Evolutionary conservation across 2,329 filamentous ascomycete genomes (phyloP), one percentile per base, ranked within the genome.

Genomic region (Botrytis hyacinthi): DNA sequence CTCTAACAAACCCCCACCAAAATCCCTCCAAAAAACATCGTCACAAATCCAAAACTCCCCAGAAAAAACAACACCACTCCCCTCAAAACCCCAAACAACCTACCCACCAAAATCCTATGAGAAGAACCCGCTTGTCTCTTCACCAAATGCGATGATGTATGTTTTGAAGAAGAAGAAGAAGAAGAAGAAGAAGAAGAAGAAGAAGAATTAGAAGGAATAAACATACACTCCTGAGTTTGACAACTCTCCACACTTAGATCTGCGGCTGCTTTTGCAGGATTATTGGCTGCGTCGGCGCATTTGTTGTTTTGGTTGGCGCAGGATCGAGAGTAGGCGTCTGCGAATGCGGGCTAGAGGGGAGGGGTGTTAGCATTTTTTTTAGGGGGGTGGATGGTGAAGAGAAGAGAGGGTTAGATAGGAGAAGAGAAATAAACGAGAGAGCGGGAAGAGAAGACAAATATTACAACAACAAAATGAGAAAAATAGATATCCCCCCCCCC

Each of bases 201-300:
- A 40, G 65, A 67, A 37, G 18, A 67, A 67, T 67, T 51, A n/a
- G 22, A 67, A 40, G 29, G 32, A 32, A 40, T 51, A 18, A 48
- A 67, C 65, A 67, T 67, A 67, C 65, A 67, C 46, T 51, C 12
- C n/a, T 67, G 65, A 51, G 65, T 51, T 67, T 67, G 65, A 51
- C 65, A 67, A n/a, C 22, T 32, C 0, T 18, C 46, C 22, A 67
- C 65, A 12, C 22, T 67, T n/a, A 67, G 3, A 37, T 29, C 65
- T 2, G 32, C 14, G 20, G 32, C 29, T n/a, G 32, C 20, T 67
- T 67, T 54, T 3, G 32, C 18, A 16, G 65, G 65, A n/a, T 67
- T 40, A 22, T 67, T 67, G 4, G 65, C 65, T 54, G 44, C 65
- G 14, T 67, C 65, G 2, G 46, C 46, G 32, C 65, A 67, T 67